Conservation (phyloP, 2,329 filamentous ascomycete genomes). For the Alternaria infectoria region DNA sequence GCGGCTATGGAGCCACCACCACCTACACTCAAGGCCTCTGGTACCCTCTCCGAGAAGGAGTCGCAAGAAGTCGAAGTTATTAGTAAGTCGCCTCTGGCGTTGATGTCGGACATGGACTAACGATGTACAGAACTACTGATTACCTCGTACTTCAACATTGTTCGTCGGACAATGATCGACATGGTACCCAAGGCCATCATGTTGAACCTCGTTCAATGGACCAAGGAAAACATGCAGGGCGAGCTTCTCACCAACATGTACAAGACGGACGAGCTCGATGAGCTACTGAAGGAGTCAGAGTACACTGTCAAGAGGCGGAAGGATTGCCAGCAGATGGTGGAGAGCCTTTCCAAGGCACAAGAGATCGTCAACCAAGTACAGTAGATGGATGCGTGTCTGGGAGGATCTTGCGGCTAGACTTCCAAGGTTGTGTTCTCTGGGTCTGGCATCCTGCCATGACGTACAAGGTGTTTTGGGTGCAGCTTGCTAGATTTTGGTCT, state of each 20-base stretch:
- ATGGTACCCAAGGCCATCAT: conserved; percentile 99
- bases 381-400: conserved; percentile 22
- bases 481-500: conserved; percentile 21
- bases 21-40: conserved; percentile 89
- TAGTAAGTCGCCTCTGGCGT: conserved; percentile 64
- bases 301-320: conserved; percentile 94
- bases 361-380: conserved; percentile 88
- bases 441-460: conserved; percentile 20
- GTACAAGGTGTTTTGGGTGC: conserved; percentile 26
- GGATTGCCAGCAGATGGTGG: conserved; percentile 99
- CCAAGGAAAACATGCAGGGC: conserved; percentile 98
- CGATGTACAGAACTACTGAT: conserved; percentile 79
- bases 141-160: conserved; percentile 96
- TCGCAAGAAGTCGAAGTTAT: conserved; percentile 97
- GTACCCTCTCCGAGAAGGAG: conserved; percentile 91
- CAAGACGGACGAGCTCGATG: conserved; percentile 85
- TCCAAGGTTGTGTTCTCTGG: conserved; percentile 15
- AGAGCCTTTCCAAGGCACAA: conserved; percentile 84
- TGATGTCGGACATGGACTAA: conserved; percentile 20
- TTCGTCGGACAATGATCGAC: conserved; percentile 97
- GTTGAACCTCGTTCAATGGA: conserved; percentile 93
- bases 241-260: conserved; percentile 99
- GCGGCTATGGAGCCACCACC: conserved; percentile 98
- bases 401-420: conserved; percentile 11
- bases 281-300: conserved; percentile 96